A percentile compares a stretch with the other conserved stretches of the same genome.
These are phyloP conservation scores for Sphaerulina vaccinii DNA, from an alignment of 2,329 filamentous ascomycete genomes.

Conservation along the genomic window DNA sequence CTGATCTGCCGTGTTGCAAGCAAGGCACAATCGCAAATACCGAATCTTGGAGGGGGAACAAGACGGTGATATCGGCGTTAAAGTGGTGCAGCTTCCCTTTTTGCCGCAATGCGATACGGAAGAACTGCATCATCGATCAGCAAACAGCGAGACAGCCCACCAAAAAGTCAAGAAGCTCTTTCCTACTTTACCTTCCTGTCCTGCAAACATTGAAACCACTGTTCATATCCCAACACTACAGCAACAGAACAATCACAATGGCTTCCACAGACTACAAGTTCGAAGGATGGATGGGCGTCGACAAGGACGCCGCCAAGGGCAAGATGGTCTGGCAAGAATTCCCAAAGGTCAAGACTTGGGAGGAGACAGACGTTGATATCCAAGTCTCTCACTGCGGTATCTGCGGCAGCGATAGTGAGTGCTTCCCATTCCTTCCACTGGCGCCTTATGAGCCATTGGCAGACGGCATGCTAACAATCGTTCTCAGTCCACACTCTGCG, in stretches of 20 bases:
- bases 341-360: conserved; percentile 38
- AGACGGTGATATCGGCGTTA: neutral
- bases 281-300: conserved; percentile 58
- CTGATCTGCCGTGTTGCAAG: neutral
- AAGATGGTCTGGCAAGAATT: conserved; percentile 56
- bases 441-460: too few species aligned
- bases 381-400: conserved; percentile 43
- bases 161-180: neutral
- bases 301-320: conserved; percentile 50
- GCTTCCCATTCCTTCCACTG: too few species aligned
- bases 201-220: neutral
- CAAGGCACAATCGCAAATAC: neutral
- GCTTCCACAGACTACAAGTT: conserved; percentile 48
- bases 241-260: neutral
- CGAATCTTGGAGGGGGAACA: neutral
- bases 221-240: neutral
- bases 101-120: neutral
- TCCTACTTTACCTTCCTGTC: neutral
- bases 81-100: neutral
- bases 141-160: neutral
- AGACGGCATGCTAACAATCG: too few species aligned
- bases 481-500: conserved; percentile 37
- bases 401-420: conserved; percentile 37
- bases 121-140: conserved; percentile 1
- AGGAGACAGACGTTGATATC: conserved; percentile 43